These are phyloP conservation scores for Sclerotinia glacialis DNA, from an alignment of 2,329 filamentous ascomycete genomes.

Conservation along the genomic window DNA sequence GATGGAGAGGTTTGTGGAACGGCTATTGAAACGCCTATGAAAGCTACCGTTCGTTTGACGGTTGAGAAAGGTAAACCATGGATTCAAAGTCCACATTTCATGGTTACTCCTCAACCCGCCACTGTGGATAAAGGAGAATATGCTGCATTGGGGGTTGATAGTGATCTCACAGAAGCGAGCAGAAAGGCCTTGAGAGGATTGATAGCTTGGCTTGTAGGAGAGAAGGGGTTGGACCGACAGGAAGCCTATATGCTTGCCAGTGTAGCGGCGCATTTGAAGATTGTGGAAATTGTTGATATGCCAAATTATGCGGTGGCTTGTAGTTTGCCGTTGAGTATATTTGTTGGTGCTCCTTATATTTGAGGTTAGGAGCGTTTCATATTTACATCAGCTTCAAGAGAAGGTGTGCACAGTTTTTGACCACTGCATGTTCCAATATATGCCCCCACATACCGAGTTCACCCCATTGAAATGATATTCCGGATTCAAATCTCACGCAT, in stretches of 20 bases:
- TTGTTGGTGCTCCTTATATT: slow-evolving; percentile 37
- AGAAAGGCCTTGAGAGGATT: slow-evolving; percentile 49
- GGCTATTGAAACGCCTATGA: slow-evolving; percentile 55
- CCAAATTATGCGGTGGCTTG: slow-evolving; percentile 52
- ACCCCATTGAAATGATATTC: not conserved
- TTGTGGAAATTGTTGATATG: slow-evolving; percentile 54
- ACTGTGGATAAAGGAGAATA: slow-evolving; percentile 45
- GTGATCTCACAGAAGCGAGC: slow-evolving; percentile 48
- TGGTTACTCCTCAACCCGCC: slow-evolving; percentile 27
- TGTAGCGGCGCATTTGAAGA: slow-evolving; percentile 50
- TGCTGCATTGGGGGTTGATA: slow-evolving; percentile 48
- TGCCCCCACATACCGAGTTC: slow-evolving; percentile 3
- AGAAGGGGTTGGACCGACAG: slow-evolving; percentile 45
- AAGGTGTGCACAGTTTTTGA: not conserved
- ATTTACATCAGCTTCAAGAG: not conserved
- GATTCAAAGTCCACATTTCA: slow-evolving; percentile 49
- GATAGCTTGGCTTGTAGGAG: slow-evolving; percentile 49
- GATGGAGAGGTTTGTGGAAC: slow-evolving; percentile 55
- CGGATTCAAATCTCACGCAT: not conserved
- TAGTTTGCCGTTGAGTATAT: slow-evolving; percentile 49
- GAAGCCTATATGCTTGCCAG: slow-evolving; percentile 54
- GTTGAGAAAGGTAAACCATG: slow-evolving; percentile 48
- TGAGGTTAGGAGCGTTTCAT: slow-evolving; percentile 13
- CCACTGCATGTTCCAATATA: not conserved
- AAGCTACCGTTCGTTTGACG: slow-evolving; percentile 48